Conservation (phyloP, 176 grass and related monocot genomes). For the Paspalum vaginatum region DNA sequence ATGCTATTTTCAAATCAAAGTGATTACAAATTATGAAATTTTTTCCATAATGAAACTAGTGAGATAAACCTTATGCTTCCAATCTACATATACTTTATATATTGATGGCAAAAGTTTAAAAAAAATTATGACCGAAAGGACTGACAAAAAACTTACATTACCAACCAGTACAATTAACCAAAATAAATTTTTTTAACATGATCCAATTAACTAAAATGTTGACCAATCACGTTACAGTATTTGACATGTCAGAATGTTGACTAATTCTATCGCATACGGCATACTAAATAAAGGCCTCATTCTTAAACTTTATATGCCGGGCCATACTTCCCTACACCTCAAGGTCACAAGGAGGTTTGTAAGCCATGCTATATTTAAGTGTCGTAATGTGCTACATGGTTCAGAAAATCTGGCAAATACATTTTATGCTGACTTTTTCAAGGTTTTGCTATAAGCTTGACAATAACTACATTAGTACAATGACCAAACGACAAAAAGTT, state of each 20-base stretch:
- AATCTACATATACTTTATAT: constrained; percentile 8
- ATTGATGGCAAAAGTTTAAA: neutral
- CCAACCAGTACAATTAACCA: constrained; percentile 9
- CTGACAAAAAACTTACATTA: neutral
- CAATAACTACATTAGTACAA: constrained; percentile 3
- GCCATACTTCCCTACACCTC: constrained; percentile 23
- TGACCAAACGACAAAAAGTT: constrained; percentile 18
- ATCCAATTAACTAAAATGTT: neutral
- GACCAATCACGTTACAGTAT: neutral
- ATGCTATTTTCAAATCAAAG: neutral
- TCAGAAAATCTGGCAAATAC: neutral
- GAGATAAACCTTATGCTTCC: neutral
- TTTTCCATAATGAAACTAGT: neutral
- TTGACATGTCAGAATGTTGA: constrained; percentile 16
- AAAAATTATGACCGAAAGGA: neutral
- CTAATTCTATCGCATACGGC: neutral
- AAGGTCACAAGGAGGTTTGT: constrained; percentile 3
- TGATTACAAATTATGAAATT: neutral
- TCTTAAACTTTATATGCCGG: constrained; percentile 5
- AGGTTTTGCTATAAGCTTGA: constrained; percentile 12
- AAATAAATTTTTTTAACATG: neutral
- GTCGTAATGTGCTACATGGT: neutral
- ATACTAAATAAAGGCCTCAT: neutral
- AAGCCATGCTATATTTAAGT: neutral
- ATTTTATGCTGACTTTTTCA: neutral